Percentiles rank a stretch among this genome's conserved stretches.
phyloP scores from a whole-genome alignment of 768 basidiomycete species.

The Pleurotus sapidus region DNA sequence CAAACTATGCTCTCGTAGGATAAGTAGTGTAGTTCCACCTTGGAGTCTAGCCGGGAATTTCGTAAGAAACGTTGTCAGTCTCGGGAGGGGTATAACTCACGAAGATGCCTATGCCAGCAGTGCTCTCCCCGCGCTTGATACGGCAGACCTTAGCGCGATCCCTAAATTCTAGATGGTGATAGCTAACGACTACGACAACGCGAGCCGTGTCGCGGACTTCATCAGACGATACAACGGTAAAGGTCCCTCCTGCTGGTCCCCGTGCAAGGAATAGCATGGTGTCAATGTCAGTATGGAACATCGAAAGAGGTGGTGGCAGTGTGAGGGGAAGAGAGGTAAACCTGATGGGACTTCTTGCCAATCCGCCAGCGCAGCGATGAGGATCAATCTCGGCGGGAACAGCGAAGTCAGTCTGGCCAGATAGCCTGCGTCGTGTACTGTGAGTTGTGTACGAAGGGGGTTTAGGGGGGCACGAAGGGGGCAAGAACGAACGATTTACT shows the following conservation, averaged over 20 bases:
- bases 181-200: slow-evolving; percentile 24
- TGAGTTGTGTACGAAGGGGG: not conserved
- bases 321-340: slow-evolving; percentile 13
- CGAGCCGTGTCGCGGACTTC: slow-evolving; percentile 17
- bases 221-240: slow-evolving; percentile 23
- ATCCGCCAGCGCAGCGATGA: slow-evolving; percentile 1
- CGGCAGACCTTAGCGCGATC: slow-evolving; percentile 28
- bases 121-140: slow-evolving; percentile 20
- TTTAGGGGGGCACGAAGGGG: not conserved
- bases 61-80: not conserved
- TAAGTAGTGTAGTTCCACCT: not conserved
- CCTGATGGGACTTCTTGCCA: slow-evolving; percentile 6
- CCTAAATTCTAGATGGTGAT: slow-evolving; percentile 14
- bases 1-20: slow-evolving; percentile 15
- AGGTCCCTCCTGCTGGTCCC: slow-evolving; percentile 22
- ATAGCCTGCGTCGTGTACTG: slow-evolving; percentile 6
- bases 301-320: slow-evolving; percentile 12
- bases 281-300: slow-evolving; percentile 20
- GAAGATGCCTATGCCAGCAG: slow-evolving; percentile 33
- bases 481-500: not conserved
- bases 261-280: slow-evolving; percentile 25
- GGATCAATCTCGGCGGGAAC: not conserved
- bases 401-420: slow-evolving; percentile 7
- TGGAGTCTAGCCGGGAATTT: slow-evolving; percentile 27
- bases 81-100: slow-evolving; percentile 18